Evolutionary conservation across 31 red algal species (phyloP).

Genomic region (Asparagopsis taxiformis): DNA sequence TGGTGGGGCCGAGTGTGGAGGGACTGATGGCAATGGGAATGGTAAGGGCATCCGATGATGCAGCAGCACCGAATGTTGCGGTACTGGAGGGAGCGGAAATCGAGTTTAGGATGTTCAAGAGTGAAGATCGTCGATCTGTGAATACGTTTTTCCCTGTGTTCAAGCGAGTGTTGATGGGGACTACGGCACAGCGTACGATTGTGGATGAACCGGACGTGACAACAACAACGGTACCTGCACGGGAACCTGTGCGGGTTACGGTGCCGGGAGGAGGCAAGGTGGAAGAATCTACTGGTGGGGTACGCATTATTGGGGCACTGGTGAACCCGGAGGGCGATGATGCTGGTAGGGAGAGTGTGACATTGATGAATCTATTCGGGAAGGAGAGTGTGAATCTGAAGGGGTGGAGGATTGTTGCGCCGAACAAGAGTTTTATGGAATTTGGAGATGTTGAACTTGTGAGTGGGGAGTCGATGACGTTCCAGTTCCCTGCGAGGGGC

Average conservation of each 20-base stretch:
- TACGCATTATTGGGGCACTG: conserved; percentile 8
- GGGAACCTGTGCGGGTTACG: background rate
- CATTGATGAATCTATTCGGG: conserved; percentile 36
- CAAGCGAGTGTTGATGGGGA: conserved; percentile 9
- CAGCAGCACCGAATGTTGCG: background rate
- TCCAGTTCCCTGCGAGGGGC: conserved; percentile 6
- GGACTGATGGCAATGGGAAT: conserved; percentile 31
- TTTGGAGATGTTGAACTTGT: conserved; percentile 26
- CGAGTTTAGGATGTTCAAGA: conserved; percentile 18
- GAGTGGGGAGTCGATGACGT: conserved; percentile 7
- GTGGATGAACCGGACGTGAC: too few species aligned
- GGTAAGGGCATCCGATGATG: background rate
- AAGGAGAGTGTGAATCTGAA: conserved; percentile 2
- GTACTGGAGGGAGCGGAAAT: conserved; percentile 9
- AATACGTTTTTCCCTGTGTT: conserved; percentile 33
- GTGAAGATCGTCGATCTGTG: conserved; percentile 2
- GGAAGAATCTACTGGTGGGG: background rate
- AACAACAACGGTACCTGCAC: too few species aligned
- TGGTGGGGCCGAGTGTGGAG: conserved; percentile 29
- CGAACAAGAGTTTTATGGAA: conserved; percentile 1
- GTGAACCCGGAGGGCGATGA: conserved; percentile 21
- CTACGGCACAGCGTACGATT: background rate
- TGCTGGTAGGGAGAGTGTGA: conserved; percentile 20
- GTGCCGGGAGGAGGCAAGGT: background rate
- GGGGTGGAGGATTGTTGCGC: conserved; percentile 10